Base-by-base conservation (phyloP, 352 stramenopile genomes). In the Phytophthora uliginosa region DNA sequence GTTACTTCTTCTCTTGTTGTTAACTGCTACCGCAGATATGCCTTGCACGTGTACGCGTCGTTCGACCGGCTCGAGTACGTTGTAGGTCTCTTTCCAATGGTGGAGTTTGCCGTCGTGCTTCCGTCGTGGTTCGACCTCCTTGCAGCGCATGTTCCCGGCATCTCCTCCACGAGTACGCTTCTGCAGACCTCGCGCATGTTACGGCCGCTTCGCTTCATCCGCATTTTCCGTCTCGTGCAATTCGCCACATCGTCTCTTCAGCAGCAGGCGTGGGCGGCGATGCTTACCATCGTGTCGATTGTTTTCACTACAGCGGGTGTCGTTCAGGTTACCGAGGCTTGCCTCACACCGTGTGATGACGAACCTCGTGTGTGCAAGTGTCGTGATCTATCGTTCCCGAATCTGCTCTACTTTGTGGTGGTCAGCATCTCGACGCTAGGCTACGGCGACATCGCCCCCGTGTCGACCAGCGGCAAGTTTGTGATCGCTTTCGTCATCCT, bases 351-450 rank as follows among this genome's bases (percentile, higher is more conserved):
- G 22, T 89, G 64, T 66, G 57, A 69, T 20, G 59, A 57, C 5
- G 71, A 86, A 4, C 42, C 62, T 15, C 56, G 61, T 0, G 48
- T 59, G 28, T 89, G 82, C 57, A 73, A 74, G 18, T 95, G 88
- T 53, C 84, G 89, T 18, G 77, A 90, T 57, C 74, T 91, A 24
- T 81, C 79, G 17, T 93, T 91, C 66, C 77, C 92, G 26, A 83
- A 95, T 58, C 85, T 91, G 65, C 77, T 95, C 33, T 95, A 95
- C 70, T 94, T 94, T 61, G 85, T 92, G n/a, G 79, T 95, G 24
- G 88, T 95, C 26, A 95, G 86, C 36, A 95, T 96, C 33, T 94
- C 88, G 3, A 96, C 90, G 5, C 78, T 97, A 10, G 90, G 90
- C 2, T 97, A 96, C 64, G 90, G 90, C 4, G 90, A 97, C 56